Conservation (phyloP, 2,329 filamentous ascomycete genomes). For the Fusarium scirpi region DNA sequence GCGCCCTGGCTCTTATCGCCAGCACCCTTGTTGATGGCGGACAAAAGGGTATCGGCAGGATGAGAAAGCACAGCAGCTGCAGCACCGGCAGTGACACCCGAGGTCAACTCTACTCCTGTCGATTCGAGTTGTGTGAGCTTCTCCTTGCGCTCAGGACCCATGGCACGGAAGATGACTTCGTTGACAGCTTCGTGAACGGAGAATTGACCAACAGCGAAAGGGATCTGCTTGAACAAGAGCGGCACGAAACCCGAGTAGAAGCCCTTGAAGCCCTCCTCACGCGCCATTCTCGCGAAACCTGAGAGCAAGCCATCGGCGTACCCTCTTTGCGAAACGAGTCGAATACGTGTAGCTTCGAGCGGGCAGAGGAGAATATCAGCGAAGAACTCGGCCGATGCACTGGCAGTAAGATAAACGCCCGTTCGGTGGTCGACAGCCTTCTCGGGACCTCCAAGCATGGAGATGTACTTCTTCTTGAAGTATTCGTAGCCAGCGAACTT, state of each 20-base stretch:
- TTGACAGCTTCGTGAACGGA: conserved; percentile 91
- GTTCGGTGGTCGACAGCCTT: conserved; percentile 60
- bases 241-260: conserved; percentile 95
- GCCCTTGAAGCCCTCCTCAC: conserved; percentile 80
- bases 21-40: conserved; percentile 67
- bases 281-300: conserved; percentile 80
- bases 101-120: conserved; percentile 86
- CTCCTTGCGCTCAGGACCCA: conserved; percentile 76
- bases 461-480: conserved; percentile 91
- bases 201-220: conserved; percentile 95
- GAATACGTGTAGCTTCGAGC: conserved; percentile 83
- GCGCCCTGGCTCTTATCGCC: conserved; percentile 61
- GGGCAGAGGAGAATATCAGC: conserved; percentile 88
- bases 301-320: conserved; percentile 79
- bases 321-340: conserved; percentile 83
- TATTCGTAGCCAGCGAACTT: conserved; percentile 95
- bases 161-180: conserved; percentile 76
- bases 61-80: conserved; percentile 90
- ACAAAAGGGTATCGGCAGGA: conserved; percentile 77
- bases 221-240: conserved; percentile 88
- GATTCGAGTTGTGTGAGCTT: conserved; percentile 76
- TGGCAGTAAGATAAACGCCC: conserved; percentile 78
- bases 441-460: conserved; percentile 68
- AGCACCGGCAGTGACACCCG: conserved; percentile 88
- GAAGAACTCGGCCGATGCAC: conserved; percentile 76